Conservation (phyloP, 1,284 basidiomycete species). For the Ganoderma lucidum region DNA sequence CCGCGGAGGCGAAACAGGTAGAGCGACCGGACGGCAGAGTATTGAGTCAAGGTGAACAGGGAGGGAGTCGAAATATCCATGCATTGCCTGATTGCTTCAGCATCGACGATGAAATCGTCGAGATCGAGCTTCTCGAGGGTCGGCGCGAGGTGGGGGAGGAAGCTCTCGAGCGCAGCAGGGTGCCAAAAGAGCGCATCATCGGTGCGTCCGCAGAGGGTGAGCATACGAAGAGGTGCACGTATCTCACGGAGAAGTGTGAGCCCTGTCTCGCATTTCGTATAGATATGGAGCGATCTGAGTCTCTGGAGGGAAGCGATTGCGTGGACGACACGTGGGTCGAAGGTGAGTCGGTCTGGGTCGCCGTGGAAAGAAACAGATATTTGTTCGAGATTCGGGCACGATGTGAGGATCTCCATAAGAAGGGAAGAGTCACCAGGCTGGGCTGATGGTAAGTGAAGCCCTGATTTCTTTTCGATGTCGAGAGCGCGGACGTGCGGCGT, state of each 20-base stretch:
- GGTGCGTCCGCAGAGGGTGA: background rate
- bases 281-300: background rate
- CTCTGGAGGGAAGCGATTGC: background rate
- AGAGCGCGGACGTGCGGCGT: background rate
- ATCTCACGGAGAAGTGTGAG: background rate
- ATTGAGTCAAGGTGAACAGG: background rate
- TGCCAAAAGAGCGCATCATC: background rate
- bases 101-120: background rate
- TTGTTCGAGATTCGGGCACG: background rate
- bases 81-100: background rate
- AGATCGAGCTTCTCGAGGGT: background rate
- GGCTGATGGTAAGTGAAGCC: background rate
- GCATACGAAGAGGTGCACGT: background rate
- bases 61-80: no score
- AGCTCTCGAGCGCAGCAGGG: background rate
- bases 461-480: background rate
- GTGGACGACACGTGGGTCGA: background rate
- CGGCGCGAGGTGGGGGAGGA: background rate
- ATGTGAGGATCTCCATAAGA: background rate
- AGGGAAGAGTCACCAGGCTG: background rate
- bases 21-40: background rate
- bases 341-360: background rate
- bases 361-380: background rate
- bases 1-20: background rate
- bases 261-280: no score